These are phyloP conservation scores for Penicillium sp. DNA, from an alignment of 2,329 filamentous ascomycete species.

Conservation along the genomic window DNA sequence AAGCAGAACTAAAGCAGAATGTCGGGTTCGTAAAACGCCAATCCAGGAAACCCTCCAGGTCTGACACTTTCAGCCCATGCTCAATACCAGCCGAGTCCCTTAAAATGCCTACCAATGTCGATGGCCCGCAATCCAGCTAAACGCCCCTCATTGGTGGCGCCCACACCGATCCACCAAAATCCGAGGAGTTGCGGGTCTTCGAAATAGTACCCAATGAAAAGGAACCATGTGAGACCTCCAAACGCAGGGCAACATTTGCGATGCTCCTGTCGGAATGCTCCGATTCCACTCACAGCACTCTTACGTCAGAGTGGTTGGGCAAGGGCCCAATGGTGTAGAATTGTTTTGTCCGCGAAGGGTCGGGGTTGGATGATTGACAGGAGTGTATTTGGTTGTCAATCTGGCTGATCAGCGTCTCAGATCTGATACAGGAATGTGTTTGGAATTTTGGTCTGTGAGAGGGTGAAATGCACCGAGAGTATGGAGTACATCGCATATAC, in stretches of 20 bases:
- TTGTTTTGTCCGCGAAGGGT: neutral
- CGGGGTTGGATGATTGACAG: constrained; percentile 25
- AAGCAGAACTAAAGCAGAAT: neutral
- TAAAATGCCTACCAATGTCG: neutral
- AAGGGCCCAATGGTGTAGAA: neutral
- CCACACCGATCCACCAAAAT: neutral
- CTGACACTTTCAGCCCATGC: neutral
- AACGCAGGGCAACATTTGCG: constrained; percentile 18
- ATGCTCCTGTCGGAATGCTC: constrained; percentile 23
- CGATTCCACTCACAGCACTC: constrained; percentile 16
- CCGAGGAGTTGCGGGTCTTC: neutral
- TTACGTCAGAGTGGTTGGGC: constrained; percentile 19
- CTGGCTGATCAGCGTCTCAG: constrained; percentile 20
- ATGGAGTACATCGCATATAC: neutral
- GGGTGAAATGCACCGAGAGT: constrained; percentile 1
- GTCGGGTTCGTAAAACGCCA: neutral
- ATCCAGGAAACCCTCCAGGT: neutral
- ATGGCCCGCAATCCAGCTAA: neutral
- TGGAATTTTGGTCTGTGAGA: neutral
- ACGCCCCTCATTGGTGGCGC: neutral
- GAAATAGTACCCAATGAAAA: constrained; percentile 17
- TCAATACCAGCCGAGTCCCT: neutral
- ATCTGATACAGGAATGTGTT: constrained; percentile 18
- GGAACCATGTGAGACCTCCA: constrained; percentile 4
- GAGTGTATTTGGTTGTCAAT: constrained; percentile 12